These are phyloP conservation scores for Xanthoconium purpureum DNA, from an alignment of 768 basidiomycete species.

Conservation along the genomic window DNA sequence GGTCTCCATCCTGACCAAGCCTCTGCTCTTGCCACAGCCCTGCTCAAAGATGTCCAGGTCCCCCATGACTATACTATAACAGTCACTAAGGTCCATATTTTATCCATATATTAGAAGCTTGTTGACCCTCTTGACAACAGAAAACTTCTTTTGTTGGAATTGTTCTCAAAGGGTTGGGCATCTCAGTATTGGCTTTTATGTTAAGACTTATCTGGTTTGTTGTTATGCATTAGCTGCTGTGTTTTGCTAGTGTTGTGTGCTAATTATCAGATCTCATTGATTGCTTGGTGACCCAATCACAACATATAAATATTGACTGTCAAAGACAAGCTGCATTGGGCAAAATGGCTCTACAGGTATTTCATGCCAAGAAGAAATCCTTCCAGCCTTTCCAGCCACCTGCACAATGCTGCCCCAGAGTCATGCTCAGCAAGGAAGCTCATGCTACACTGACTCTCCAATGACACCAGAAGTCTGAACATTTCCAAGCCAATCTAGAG, in stretches of 20 bases:
- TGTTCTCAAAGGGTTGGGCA: no score
- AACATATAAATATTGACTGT: not conserved
- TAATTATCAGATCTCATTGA: not conserved
- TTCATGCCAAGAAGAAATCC: not conserved
- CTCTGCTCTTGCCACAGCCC: not conserved
- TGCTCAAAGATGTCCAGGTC: not conserved
- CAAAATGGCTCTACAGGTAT: not conserved
- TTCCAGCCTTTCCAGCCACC: not conserved
- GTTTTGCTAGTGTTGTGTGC: not conserved
- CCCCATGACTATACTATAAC: not conserved
- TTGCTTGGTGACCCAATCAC: not conserved
- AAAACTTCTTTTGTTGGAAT: no score
- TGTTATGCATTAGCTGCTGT: not conserved
- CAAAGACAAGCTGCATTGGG: not conserved
- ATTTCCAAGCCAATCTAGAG: not conserved
- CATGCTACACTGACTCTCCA: not conserved
- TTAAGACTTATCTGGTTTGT: not conserved
- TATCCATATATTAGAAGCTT: no score
- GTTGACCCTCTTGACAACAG: no score
- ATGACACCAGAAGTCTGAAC: not conserved
- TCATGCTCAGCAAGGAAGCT: not conserved
- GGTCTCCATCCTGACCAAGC: not conserved
- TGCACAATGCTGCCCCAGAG: not conserved
- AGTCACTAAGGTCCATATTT: no score
- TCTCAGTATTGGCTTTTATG: no score